These are phyloP conservation scores for Ceratobasidium sp. DNA, from an alignment of 1,284 basidiomycete genomes.

Conservation along the genomic window DNA sequence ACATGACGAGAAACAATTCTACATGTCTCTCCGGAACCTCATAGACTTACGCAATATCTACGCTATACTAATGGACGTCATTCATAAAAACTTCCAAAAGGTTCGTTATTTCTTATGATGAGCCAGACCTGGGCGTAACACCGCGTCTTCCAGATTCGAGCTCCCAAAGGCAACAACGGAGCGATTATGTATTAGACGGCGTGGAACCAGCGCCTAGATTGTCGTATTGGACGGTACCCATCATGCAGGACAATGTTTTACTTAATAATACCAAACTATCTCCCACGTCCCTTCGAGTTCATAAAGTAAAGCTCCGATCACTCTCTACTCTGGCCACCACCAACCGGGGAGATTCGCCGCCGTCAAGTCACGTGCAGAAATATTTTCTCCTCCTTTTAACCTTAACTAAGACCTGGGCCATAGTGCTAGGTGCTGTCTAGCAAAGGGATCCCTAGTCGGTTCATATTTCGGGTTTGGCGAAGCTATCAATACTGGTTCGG, in stretches of 20 bases:
- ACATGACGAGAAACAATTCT: conserved; percentile 81
- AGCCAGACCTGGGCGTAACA: background rate
- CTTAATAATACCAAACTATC: too few relatives aligned
- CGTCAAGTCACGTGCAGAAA: too few relatives aligned
- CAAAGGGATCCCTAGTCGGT: too few relatives aligned
- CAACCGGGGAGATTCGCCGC: too few relatives aligned
- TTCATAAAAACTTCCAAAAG: conserved; percentile 78
- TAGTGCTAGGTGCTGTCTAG: too few relatives aligned
- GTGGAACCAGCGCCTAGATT: too few relatives aligned
- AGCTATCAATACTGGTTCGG: too few relatives aligned
- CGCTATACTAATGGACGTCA: conserved; percentile 78
- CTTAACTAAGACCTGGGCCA: too few relatives aligned
- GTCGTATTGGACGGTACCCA: too few relatives aligned
- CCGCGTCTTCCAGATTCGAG: conserved; percentile 68
- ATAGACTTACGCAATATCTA: conserved; percentile 80
- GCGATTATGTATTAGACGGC: conserved; percentile 66
- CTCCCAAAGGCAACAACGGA: conserved; percentile 75
- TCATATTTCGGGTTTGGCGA: too few relatives aligned
- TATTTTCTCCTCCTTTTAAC: too few relatives aligned
- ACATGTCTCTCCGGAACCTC: conserved; percentile 75
- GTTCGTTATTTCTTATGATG: conserved; percentile 55
- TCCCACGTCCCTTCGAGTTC: background rate
- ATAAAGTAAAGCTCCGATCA: background rate
- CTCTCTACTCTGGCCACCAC: background rate
- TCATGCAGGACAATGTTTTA: too few relatives aligned